These are phyloP conservation scores for Beauveria sp. DNA, from an alignment of 2,329 filamentous ascomycete species.

Conservation along the genomic window DNA sequence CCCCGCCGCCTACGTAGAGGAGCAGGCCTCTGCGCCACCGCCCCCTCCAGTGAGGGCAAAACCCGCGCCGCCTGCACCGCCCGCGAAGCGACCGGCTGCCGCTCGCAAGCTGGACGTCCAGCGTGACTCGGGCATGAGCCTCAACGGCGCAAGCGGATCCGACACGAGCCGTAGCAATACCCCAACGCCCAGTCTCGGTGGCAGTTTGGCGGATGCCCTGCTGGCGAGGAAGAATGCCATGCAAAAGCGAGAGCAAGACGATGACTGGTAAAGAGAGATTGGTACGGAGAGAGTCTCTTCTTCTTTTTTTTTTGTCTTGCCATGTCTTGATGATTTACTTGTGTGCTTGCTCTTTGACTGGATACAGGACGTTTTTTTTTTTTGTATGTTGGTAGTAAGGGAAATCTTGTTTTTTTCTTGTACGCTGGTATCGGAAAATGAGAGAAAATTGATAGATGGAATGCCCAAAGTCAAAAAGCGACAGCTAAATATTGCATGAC, in stretches of 20 bases:
- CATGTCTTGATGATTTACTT: slow-evolving; percentile 7
- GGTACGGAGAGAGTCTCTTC: neutral
- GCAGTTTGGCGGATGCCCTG: slow-evolving; percentile 71
- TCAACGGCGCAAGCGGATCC: slow-evolving; percentile 48
- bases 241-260: slow-evolving; percentile 61
- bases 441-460: neutral
- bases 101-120: slow-evolving; percentile 62
- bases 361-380: neutral
- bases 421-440: neutral
- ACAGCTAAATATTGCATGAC: neutral
- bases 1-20: slow-evolving; percentile 88
- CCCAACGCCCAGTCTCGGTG: slow-evolving; percentile 63
- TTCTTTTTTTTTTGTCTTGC: neutral
- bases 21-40: slow-evolving; percentile 59
- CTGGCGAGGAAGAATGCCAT: slow-evolving; percentile 69
- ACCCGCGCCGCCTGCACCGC: slow-evolving; percentile 60
- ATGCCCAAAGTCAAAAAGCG: neutral
- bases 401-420: neutral
- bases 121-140: slow-evolving; percentile 63
- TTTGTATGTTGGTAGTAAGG: neutral
- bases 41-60: slow-evolving; percentile 57
- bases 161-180: slow-evolving; percentile 62
- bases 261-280: slow-evolving; percentile 51
- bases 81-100: slow-evolving; percentile 68
- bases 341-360: neutral